Conservation (phyloP, 441 rosid genomes). For the Populus trichocarpa region DNA sequence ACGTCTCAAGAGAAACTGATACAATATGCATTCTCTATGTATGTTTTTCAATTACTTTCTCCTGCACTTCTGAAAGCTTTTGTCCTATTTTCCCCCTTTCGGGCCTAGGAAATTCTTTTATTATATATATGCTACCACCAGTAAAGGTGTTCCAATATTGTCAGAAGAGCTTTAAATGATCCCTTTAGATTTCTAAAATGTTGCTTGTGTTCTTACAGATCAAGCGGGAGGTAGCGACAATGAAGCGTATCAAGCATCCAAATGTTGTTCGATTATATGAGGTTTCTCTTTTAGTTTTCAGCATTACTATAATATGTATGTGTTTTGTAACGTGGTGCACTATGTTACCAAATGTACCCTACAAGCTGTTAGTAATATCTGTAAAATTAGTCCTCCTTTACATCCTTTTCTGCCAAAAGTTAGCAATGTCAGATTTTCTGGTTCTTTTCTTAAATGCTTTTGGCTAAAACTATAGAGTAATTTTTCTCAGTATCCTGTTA, state of each 20-base stretch:
- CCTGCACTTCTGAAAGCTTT: background rate
- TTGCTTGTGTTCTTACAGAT: constrained; percentile 47
- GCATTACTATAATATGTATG: background rate
- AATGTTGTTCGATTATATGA: constrained; percentile 78
- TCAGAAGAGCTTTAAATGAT: background rate
- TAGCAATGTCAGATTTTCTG: background rate
- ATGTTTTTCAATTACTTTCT: background rate
- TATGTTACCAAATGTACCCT: too few species aligned
- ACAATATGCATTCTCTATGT: background rate
- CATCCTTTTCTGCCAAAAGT: constrained; percentile 2
- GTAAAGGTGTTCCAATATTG: background rate
- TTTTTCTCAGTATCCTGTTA: background rate
- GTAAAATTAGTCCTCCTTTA: background rate
- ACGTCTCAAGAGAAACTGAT: background rate
- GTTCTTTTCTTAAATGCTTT: constrained; percentile 2
- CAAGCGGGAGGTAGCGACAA: constrained; percentile 78
- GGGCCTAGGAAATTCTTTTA: background rate
- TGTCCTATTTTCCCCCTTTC: background rate
- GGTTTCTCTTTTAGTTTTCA: constrained; percentile 39
- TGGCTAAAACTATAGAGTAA: background rate
- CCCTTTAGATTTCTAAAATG: constrained; percentile 15
- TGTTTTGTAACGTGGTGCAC: too few species aligned
- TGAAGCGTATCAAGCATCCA: constrained; percentile 93
- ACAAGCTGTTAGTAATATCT: background rate
- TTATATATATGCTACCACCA: background rate